phyloP scores from a whole-genome alignment of 139 green algal species.

The Haematococcus lacustris region DNA sequence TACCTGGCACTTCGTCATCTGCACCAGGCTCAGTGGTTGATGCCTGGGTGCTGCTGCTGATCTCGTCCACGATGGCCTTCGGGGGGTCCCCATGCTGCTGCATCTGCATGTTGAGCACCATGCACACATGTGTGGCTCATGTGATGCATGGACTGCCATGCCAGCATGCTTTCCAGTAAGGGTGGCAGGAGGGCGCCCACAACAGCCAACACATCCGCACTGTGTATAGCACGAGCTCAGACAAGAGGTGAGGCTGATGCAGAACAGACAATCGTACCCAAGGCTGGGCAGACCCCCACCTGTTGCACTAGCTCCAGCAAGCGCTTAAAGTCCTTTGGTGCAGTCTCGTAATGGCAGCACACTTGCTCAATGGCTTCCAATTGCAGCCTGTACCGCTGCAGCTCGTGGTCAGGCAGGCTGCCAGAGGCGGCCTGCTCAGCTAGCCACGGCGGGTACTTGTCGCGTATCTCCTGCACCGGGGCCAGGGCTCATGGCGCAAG shows the following conservation, averaged over 20 bases:
- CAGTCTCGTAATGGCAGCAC: constrained; percentile 59
- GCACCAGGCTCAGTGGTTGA: too few relatives aligned
- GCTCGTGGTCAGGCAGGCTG: constrained; percentile 37
- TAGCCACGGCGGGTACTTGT: constrained; percentile 76
- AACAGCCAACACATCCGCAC: background rate
- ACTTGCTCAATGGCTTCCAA: constrained; percentile 57
- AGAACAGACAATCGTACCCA: background rate
- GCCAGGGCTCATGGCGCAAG: background rate
- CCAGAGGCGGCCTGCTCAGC: constrained; percentile 32
- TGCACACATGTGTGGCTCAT: background rate
- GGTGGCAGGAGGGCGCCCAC: background rate
- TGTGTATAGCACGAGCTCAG: background rate
- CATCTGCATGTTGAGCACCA: constrained; percentile 47
- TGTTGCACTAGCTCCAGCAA: constrained; percentile 71
- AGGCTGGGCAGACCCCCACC: constrained; percentile 21
- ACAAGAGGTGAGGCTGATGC: background rate
- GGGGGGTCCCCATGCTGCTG: constrained; percentile 73
- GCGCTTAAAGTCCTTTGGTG: constrained; percentile 48
- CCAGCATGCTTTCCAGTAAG: background rate
- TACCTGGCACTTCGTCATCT: too few relatives aligned
- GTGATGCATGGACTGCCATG: background rate
- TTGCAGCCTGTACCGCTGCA: constrained; percentile 41
- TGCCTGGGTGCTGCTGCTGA: constrained; percentile 32
- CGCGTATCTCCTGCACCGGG: constrained; percentile 60
- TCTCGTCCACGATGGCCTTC: constrained; percentile 73